Evolutionary conservation across 768 basidiomycete genomes (phyloP).

Genomic region (Boletus sp.): DNA sequence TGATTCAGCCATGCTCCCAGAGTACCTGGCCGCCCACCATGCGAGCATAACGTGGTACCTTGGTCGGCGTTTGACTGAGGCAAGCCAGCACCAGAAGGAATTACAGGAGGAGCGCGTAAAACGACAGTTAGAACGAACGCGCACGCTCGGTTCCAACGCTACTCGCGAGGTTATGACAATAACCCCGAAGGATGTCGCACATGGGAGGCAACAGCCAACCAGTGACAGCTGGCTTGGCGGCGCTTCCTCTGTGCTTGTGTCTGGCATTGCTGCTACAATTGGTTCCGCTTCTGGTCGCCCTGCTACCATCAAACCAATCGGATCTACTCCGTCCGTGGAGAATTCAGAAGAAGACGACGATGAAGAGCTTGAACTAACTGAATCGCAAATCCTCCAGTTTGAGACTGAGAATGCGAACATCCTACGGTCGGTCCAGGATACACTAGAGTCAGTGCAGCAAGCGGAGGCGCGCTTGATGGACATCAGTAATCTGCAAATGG

Average conservation of each 20-base stretch:
- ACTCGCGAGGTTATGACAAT: slow-evolving; percentile 57
- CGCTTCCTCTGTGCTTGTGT: slow-evolving; percentile 51
- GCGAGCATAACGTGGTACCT: slow-evolving; percentile 92
- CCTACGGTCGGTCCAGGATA: slow-evolving; percentile 78
- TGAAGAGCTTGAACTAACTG: slow-evolving; percentile 77
- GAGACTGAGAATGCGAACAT: slow-evolving; percentile 89
- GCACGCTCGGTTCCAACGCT: slow-evolving; percentile 79
- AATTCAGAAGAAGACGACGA: slow-evolving; percentile 64
- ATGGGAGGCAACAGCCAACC: slow-evolving; percentile 15
- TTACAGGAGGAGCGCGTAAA: slow-evolving; percentile 94
- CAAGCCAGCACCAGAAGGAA: slow-evolving; percentile 75
- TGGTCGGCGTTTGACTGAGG: slow-evolving; percentile 72
- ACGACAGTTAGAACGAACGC: slow-evolving; percentile 80
- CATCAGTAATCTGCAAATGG: slow-evolving; percentile 89
- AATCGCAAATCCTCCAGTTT: slow-evolving; percentile 89
- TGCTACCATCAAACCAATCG: slow-evolving; percentile 25
- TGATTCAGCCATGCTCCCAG: slow-evolving; percentile 48
- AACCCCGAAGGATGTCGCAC: slow-evolving; percentile 29
- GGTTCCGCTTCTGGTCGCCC: slow-evolving; percentile 41
- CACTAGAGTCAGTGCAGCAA: slow-evolving; percentile 83
- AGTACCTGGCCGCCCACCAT: slow-evolving; percentile 84
- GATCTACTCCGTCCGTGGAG: slow-evolving; percentile 35
- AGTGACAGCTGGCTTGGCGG: slow-evolving; percentile 60
- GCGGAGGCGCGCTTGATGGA: slow-evolving; percentile 91
- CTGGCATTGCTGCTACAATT: slow-evolving; percentile 58